Evolutionary conservation across 2,329 filamentous ascomycete species (phyloP).

Genomic region (Xylariaceae sp.): DNA sequence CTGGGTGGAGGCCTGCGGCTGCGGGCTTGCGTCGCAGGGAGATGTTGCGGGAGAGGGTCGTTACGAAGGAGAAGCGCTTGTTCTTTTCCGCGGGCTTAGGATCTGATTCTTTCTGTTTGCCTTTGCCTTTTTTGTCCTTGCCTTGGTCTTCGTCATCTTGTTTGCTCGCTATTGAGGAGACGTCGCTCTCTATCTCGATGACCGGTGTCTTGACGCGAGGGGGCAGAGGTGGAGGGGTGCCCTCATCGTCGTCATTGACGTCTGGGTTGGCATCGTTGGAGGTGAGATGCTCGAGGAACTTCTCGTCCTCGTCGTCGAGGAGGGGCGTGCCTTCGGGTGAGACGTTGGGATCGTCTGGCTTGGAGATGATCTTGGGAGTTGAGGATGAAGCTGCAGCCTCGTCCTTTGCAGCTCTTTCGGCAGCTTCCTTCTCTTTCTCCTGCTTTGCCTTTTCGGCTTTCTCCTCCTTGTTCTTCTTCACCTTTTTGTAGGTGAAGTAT

Average conservation of each 20-base stretch:
- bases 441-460: conserved; percentile 37
- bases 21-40: conserved; percentile 27
- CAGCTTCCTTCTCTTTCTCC: conserved; percentile 25
- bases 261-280: conserved; percentile 27
- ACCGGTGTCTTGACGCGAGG: conserved; percentile 51
- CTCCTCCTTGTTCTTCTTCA: conserved; percentile 57
- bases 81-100: conserved; percentile 30
- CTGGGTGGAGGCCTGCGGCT: conserved; percentile 36
- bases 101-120: conserved; percentile 35
- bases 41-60: conserved; percentile 28
- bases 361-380: conserved; percentile 27
- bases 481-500: conserved; percentile 61
- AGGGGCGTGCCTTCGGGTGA: conserved; percentile 40
- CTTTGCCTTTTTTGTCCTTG: conserved; percentile 18
- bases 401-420: conserved; percentile 26
- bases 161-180: conserved; percentile 34
- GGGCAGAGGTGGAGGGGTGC: conserved; percentile 53
- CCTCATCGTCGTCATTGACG: conserved; percentile 41
- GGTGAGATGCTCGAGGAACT: conserved; percentile 56
- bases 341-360: conserved; percentile 16
- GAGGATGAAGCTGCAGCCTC: conserved; percentile 10
- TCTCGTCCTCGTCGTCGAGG: conserved; percentile 55
- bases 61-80: conserved; percentile 42
- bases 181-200: conserved; percentile 47
- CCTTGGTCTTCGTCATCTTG: conserved; percentile 25